Evolutionary conservation across 2,329 filamentous ascomycete genomes (phyloP).

Genomic region (Colletotrichum sp.): DNA sequence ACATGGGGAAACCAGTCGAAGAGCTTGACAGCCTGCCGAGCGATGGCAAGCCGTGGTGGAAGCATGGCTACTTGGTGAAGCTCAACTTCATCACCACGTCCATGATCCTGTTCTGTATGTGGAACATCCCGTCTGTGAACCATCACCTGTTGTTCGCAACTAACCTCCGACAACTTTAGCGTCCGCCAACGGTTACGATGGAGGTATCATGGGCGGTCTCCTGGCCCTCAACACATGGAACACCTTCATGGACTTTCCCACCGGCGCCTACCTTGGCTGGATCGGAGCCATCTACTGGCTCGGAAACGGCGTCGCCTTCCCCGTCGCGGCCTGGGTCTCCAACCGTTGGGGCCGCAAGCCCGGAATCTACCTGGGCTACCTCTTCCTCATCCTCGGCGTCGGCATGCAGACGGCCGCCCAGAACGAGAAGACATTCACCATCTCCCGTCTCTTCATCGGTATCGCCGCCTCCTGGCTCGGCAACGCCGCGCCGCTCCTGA

Average conservation of each 20-base stretch:
- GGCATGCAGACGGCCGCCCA: conserved; percentile 29
- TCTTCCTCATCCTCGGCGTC: conserved; percentile 6
- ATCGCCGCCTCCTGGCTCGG: conserved; percentile 32
- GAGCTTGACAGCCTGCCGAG: conserved; percentile 38
- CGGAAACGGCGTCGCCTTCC: conserved; percentile 34
- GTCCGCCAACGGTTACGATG: conserved; percentile 40
- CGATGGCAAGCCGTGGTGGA: conserved; percentile 45
- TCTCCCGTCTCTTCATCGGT: conserved; percentile 36
- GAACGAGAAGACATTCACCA: conserved; percentile 33
- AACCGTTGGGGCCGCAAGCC: conserved; percentile 17
- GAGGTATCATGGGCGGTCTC: conserved; percentile 49
- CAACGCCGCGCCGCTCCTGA: conserved; percentile 33
- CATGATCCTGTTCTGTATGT: conserved; percentile 27
- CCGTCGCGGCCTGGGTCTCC: conserved; percentile 40
- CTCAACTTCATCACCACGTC: conserved; percentile 46
- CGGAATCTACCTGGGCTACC: conserved; percentile 7
- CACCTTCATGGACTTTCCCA: conserved; percentile 41
- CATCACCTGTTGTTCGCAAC: not conserved
- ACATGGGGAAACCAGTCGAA: conserved; percentile 7
- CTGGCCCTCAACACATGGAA: conserved; percentile 46
- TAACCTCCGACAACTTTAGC: conserved; percentile 19
- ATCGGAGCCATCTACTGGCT: conserved; percentile 43
- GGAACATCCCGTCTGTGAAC: not conserved
- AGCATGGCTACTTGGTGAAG: conserved; percentile 42
- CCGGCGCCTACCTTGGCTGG: conserved; percentile 38